A percentile compares a stretch with the other conserved stretches of the same genome.
phyloP scores from a whole-genome alignment of 2,329 filamentous ascomycete genomes.

The Aspergillus proliferans region DNA sequence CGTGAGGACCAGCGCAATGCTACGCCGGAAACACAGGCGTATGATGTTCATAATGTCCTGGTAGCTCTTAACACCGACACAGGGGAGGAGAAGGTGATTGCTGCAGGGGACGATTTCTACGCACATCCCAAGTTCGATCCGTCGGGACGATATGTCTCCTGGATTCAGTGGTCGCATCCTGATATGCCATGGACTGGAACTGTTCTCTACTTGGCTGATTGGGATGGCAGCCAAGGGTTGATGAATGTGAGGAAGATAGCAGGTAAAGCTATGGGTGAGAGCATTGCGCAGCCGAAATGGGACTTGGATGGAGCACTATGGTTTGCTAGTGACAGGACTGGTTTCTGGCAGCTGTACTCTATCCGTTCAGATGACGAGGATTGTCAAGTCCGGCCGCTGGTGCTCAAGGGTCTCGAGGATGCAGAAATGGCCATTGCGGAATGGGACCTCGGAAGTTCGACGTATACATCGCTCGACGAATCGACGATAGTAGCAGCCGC shows the following conservation, averaged over 20 bases:
- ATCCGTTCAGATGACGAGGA: slow-evolving; percentile 14
- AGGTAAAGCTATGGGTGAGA: slow-evolving; percentile 36
- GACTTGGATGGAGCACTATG: slow-evolving; percentile 44
- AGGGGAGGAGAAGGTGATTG: slow-evolving; percentile 33
- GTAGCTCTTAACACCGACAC: slow-evolving; percentile 22
- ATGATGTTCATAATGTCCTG: slow-evolving; percentile 26
- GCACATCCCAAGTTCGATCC: slow-evolving; percentile 45
- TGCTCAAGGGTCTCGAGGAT: slow-evolving; percentile 35
- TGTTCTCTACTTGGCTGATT: slow-evolving; percentile 42
- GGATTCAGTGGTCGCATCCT: slow-evolving; percentile 52
- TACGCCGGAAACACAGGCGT: slow-evolving; percentile 18
- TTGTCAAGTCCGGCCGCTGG: slow-evolving; percentile 23
- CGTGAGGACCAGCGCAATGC: slow-evolving; percentile 45
- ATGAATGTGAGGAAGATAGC: slow-evolving; percentile 33
- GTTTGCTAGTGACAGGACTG: slow-evolving; percentile 43
- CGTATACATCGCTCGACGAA: slow-evolving; percentile 14
- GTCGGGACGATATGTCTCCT: slow-evolving; percentile 43
- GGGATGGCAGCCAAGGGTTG: slow-evolving; percentile 28
- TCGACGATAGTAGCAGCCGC: slow-evolving; percentile 14
- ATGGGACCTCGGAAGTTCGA: slow-evolving; percentile 25
- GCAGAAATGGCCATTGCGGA: slow-evolving; percentile 28
- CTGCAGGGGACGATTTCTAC: slow-evolving; percentile 49
- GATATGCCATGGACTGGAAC: slow-evolving; percentile 48
- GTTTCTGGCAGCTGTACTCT: slow-evolving; percentile 46
- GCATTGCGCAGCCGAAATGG: slow-evolving; percentile 49